Percentiles rank a stretch among this genome's conserved stretches.
phyloP scores from a whole-genome alignment of 2,329 filamentous ascomycete species.

The Colletotrichum ledebouriae region DNA sequence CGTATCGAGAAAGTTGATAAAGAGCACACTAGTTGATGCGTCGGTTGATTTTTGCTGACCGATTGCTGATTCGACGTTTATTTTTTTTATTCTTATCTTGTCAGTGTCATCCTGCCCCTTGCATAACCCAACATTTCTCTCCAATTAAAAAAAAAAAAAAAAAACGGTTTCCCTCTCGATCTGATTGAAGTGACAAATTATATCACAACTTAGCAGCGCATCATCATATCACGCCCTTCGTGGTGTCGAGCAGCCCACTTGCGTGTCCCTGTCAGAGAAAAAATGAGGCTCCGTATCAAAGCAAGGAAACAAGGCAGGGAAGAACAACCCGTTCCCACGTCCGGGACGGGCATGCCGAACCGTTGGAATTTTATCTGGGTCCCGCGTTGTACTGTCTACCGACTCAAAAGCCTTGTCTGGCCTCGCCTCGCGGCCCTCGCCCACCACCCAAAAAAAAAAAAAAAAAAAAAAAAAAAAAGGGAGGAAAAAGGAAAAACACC shows the following conservation, averaged over 20 bases:
- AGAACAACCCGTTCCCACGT: neutral
- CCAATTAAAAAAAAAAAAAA: neutral
- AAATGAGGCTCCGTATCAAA: neutral
- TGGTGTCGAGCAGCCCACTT: too few relatives aligned
- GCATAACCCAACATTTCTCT: too few relatives aligned
- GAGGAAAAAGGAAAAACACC: too few relatives aligned
- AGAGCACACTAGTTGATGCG: neutral
- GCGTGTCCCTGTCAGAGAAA: too few relatives aligned
- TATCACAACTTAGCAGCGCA: neutral
- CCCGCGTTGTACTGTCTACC: neutral
- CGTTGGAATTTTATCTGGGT: constrained; percentile 6
- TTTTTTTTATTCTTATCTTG: neutral
- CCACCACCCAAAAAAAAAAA: too few relatives aligned
- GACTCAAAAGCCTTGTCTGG: neutral
- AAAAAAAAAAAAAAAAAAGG: too few relatives aligned
- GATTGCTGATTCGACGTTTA: constrained; percentile 4
- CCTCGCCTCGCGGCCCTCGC: neutral
- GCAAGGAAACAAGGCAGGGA: neutral
- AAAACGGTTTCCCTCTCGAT: neutral
- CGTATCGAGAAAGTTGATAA: constrained; percentile 1
- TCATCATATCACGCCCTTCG: constrained; percentile 1
- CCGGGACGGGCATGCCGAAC: constrained; percentile 20
- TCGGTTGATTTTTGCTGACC: neutral
- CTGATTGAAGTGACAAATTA: neutral
- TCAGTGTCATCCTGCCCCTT: neutral